Base-by-base conservation (phyloP, 345 rosid genomes). In the Linum lewisii region DNA sequence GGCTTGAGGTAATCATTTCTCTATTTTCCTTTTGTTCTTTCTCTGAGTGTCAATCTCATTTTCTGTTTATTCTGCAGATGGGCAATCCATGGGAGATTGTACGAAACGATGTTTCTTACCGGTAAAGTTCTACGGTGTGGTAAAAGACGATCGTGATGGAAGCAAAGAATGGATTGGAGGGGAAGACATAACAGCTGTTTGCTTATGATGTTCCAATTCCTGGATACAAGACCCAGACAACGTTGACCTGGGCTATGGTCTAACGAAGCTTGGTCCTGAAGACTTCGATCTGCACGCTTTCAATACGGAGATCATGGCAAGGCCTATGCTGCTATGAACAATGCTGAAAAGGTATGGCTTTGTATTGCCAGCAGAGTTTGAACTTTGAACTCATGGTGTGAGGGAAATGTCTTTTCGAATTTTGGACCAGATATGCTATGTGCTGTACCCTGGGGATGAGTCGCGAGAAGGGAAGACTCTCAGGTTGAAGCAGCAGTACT, bases 51-150 rank as follows among this genome's bases (percentile, higher is more conserved):
- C 15, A 58, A 23, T 20, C 21, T 9, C 4, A 54, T 19, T 15
- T 51, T 18, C 26, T 21, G 24, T 51, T 11, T 59, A 5, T 68
- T 32, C 24, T 18, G 50, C 68, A 81, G 79, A 76, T 69, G 74
- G 81, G 82, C 20, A 81, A 73, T 69, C 82, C 85, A 5, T 81
- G 85, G 81, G 79, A 81, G 61, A 81, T 81, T 64, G 69, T 58
- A 32, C 72, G 79, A 37, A 73, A 69, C 61, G 82, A 76, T 72
- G 72, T 76, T 13, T 67, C 81, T 2, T 78, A 78, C 71, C 74
- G 3, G 77, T 78, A 53, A 74, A 76, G 63, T 81, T 81, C 70
- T 72, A 76, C 16, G 81, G 81, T 0, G 34, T 69, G 70, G 78
- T 81, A 53, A 51, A 67, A 55, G 21, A 51, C 0, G 75, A 71